Base-by-base conservation (phyloP, 306 rosid genomes). In the Dalbergia cochinchinensis region DNA sequence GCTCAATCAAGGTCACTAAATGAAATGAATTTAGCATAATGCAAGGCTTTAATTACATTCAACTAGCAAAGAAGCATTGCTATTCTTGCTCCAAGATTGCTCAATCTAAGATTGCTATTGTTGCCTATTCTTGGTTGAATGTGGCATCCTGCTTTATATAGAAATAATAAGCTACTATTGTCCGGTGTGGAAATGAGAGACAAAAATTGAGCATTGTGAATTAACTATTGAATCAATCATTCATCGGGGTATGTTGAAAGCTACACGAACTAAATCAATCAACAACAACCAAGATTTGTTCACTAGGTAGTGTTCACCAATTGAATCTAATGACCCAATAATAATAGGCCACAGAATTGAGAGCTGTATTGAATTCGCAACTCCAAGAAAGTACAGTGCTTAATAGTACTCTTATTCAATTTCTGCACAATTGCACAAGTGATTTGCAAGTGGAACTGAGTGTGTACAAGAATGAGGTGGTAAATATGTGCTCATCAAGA, bases 1-100 rank as follows among this genome's bases (percentile, higher is more conserved):
- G 66, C 69, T 55, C 60, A 57, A 65, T 71, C 78, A 10, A 55
- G 66, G 62, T 37, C 70, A 69, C 22, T 11, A n/a, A 62, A 70
- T 35, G 19, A 51, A n/a, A 22, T 37, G 78, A 26, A 48, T 71
- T 79, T 47, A 62, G 37, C 11, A 61, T 57, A 15, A 1, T 55
- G 75, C 82, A 26, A 15, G n/a, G 45, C 57, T 6, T 67, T 39
- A 4, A 51, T 16, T 22, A 22, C 58, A 77, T 74, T 16, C 15
- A 74, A 18, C 60, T 58, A 53, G 6, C 16, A 39, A 39, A 34
- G 42, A 73, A 59, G 44, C 41, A 42, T 7, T 35, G 8, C 34
- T 14, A 50, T 50, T 13, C 55, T 12, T 50, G 55, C 55, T 50
- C 58, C 22, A 22, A 54, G 14, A 26, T 78, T 42, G 69, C 37